phyloP scores from a whole-genome alignment of 257 asterid genomes.

The Agastache rugosa region DNA sequence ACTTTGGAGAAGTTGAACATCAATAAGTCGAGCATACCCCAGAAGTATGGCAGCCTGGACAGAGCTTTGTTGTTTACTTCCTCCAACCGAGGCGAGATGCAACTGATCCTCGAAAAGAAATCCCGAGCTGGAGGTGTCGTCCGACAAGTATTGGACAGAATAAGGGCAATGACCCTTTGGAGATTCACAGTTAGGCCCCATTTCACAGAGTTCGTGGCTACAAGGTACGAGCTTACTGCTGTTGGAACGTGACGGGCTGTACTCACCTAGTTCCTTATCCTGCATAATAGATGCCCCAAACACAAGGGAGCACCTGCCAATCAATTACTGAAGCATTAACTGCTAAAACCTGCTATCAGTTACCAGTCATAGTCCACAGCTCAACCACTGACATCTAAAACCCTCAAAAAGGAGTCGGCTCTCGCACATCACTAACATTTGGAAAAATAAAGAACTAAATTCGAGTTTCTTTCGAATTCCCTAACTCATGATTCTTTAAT shows the following conservation, averaged over 20 bases:
- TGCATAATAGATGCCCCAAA: slow-evolving; percentile 82
- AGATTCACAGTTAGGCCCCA: slow-evolving; percentile 53
- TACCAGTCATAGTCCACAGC: slow-evolving; percentile 32
- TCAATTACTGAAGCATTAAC: slow-evolving; percentile 72
- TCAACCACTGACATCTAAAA: slow-evolving; percentile 28
- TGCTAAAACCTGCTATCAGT: slow-evolving; percentile 54
- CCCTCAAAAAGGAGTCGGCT: neutral
- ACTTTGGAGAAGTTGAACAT: slow-evolving; percentile 2
- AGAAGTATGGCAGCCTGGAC: slow-evolving; percentile 59
- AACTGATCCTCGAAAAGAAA: slow-evolving; percentile 73
- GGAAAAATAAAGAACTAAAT: neutral
- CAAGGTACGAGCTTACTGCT: slow-evolving; percentile 70
- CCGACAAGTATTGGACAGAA: slow-evolving; percentile 52
- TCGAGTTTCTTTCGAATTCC: neutral
- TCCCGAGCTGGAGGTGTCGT: slow-evolving; percentile 77
- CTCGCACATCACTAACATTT: neutral
- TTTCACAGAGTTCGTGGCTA: slow-evolving; percentile 68
- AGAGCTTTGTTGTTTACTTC: slow-evolving; percentile 45
- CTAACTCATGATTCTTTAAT: neutral
- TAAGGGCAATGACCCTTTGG: slow-evolving; percentile 79
- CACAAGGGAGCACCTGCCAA: slow-evolving; percentile 84
- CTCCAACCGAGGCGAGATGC: slow-evolving; percentile 61
- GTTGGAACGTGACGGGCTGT: slow-evolving; percentile 71
- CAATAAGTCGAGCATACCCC: slow-evolving; percentile 51
- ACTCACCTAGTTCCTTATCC: slow-evolving; percentile 80